Conservation (phyloP, 2,329 filamentous ascomycete species). For the Leptosphaerulina australis region DNA sequence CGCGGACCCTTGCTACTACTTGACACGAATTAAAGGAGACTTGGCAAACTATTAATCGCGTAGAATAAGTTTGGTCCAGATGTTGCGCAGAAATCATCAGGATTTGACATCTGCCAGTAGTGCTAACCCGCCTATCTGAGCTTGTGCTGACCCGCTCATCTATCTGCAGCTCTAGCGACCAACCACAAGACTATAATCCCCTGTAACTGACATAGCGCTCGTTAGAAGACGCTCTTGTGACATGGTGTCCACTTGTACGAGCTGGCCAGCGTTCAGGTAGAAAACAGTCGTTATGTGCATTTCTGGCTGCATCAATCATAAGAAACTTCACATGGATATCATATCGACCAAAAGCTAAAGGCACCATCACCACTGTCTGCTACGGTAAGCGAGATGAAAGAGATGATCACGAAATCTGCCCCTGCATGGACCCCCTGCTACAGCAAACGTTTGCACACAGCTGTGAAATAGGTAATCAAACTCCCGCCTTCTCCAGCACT, state of each 20-base stretch:
- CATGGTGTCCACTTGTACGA: not conserved
- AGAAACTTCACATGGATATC: constrained; percentile 34
- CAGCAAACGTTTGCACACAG: not conserved
- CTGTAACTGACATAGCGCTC: not conserved
- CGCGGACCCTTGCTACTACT: not conserved
- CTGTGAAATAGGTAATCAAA: not conserved
- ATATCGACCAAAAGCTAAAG: constrained; percentile 19
- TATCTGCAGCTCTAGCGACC: constrained; percentile 16
- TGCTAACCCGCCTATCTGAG: too few relatives aligned
- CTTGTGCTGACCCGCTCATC: constrained; percentile 15
- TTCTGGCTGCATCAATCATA: too few relatives aligned
- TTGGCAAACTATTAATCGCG: not conserved
- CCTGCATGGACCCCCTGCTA: constrained; percentile 9
- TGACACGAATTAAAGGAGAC: not conserved
- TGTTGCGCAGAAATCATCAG: not conserved
- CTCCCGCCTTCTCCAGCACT: not conserved
- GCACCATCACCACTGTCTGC: constrained; percentile 1
- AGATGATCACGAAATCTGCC: constrained; percentile 3
- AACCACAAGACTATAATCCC: not conserved
- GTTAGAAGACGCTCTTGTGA: not conserved
- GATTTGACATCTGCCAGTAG: not conserved
- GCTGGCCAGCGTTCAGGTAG: not conserved
- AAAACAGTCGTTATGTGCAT: too few relatives aligned
- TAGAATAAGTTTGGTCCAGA: not conserved
- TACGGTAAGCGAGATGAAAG: constrained; percentile 7